Evolutionary conservation across 257 asterid genomes (phyloP), one percentile per base, ranked within the genome.

Genomic region (Hygrophila difformis): DNA sequence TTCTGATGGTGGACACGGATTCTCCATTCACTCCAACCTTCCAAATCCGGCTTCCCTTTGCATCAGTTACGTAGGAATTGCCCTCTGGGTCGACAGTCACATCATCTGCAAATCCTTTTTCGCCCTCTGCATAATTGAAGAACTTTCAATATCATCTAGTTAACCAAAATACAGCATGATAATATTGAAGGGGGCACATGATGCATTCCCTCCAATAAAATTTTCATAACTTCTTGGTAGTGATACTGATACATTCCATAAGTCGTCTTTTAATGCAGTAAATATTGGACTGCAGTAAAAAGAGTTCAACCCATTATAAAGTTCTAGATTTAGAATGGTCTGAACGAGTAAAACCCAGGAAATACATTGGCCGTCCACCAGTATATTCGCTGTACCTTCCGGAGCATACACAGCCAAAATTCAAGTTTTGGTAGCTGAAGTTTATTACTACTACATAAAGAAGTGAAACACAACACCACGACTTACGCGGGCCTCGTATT

Each of bases 81-180:
- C 97, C 95, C n/a, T 79, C 82, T 36, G 65, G 43, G 51, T 88
- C 97, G 0, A 84, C 78, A 0, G 93, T 79, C 21, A 88, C 95
- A 38, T 88, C 95, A 4, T 88, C 94, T 12, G 94, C 87, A 23
- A 88, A 67, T 39, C 70, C 58, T 52, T 70, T 82, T 58, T 62
- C 89, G 23, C 61, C 77, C 55, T 73, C 93, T 88, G 81, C 59
- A 60, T 6, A 9, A 17, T 22, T 41, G 39, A 26, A 26, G 31
- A 26, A 55, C n/a, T 2, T 3, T 12, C 23, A 47, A 9, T 6
- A 31, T 22, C 20, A 21, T n/a, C 18, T 21, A 11, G 2, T 16
- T 6, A 46, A 8, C n/a, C 44, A 49, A 12, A 19, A 2, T 9
- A 8, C 14, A 33, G 4, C 19, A 12, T 8, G 37, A 1, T n/a